Evolutionary conservation across 2,329 filamentous ascomycete species (phyloP), one percentile per base, ranked within the genome.

Genomic region (Fusarium sublunatum): DNA sequence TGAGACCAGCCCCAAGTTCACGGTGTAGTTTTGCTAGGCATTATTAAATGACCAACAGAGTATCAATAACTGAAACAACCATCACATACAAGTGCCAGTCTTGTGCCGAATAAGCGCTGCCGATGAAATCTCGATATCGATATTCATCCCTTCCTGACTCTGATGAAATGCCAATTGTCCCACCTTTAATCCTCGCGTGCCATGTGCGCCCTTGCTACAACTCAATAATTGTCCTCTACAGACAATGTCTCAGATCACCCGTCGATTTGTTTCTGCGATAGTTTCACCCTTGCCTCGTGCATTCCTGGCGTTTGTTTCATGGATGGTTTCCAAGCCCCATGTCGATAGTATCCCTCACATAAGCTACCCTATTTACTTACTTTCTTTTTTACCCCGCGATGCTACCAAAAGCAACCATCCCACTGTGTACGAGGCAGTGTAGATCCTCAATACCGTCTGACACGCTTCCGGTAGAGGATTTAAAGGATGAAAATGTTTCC

Each of bases 341-440:
- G 40, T 62, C 57, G 19, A 64, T 61, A 65, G n/a, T 28, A 62
- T 58, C 46, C 61, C 56, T 64, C 61, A 58, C 61, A 65, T 65
- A 62, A 61, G 36, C 39, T 26, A 39, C n/a, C 34, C 15, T 36
- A 36, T 9, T 15, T 36, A 15, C 19, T 36, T 36, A 8, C 15
- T 48, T 44, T 44, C 39, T 29, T 22, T 32, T 38, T 26, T 44
- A 54, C 53, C 53, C 48, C 53, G 32, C 53, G 44, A 64, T 61
- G n/a, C 45, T 46, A 46, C 42, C 45, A 36, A 32, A 26, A 26
- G 19, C 11, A 24, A 43, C 36, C 44, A 61, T 48, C 46, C 24
- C 25, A 53, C 62, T 48, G 62, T 65, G 62, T 63, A 65, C 61
- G 58, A 53, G 52, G 58, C 58, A 34, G 38, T 48, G 59, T 19